A percentile compares a stretch with the other conserved stretches of the same genome.
Evolutionary conservation across 2,329 filamentous ascomycete genomes (phyloP).

Genomic region (Dothideomycetidae sp.): DNA sequence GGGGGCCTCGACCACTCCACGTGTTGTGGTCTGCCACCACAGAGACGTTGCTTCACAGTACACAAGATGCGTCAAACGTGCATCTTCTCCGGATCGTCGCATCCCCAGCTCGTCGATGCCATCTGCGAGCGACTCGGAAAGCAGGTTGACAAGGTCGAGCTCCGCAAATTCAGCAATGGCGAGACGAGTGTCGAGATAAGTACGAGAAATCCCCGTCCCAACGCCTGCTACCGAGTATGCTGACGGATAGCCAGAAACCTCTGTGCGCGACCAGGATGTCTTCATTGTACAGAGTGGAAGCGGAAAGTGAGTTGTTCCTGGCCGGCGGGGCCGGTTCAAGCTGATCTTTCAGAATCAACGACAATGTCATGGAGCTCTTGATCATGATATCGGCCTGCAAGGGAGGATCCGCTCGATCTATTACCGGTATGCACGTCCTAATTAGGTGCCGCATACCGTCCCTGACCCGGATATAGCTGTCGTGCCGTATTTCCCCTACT

Average conservation of each 20-base stretch:
- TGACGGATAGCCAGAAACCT: conserved; percentile 30
- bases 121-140: conserved; percentile 53
- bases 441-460: conserved; percentile 1
- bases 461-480: conserved; percentile 44
- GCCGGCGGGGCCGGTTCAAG: conserved; percentile 8
- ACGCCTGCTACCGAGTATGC: background rate
- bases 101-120: conserved; percentile 47
- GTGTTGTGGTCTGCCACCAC: too few species aligned
- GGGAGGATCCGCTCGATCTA: conserved; percentile 88
- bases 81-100: conserved; percentile 53
- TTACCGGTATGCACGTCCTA: conserved; percentile 59
- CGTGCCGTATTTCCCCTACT: conserved; percentile 96
- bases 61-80: conserved; percentile 51
- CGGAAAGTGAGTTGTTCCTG: conserved; percentile 40
- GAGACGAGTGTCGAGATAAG: conserved; percentile 57
- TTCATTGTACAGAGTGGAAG: conserved; percentile 98
- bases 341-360: conserved; percentile 56
- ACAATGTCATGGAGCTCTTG: conserved; percentile 96
- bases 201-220: conserved; percentile 14
- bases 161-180: conserved; percentile 55
- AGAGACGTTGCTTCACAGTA: too few species aligned
- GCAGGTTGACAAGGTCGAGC: conserved; percentile 43
- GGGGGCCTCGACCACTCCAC: too few species aligned
- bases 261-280: conserved; percentile 92
- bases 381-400: conserved; percentile 99